Base-by-base conservation (phyloP, 257 asterid species). In the Anisodus tanguticus region DNA sequence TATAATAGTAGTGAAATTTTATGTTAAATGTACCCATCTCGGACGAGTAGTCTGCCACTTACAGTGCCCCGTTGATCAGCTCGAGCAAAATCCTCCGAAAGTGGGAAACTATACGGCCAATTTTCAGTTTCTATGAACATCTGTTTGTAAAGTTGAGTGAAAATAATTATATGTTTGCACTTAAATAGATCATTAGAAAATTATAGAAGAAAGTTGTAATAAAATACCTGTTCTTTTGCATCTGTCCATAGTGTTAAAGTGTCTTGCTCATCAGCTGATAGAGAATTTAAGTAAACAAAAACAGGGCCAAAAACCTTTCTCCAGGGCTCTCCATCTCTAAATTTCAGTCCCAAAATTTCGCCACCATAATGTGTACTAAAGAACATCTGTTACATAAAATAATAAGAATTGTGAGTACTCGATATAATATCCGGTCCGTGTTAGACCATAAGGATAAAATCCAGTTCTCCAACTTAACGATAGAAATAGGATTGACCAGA, bases 301-400 rank as follows among this genome's bases (percentile, higher is more conserved):
- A 95, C 94, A 2, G 97, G 98, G 6, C 98, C 98, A 62, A 92
- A 92, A 26, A 95, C 96, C 89, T 92, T 95, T 84, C 85, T 95
- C 98, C 98, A 95, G 8, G 92, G 88, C 71, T 94, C 97, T 6
- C 98, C 98, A 2, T 88, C 82, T 0, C 70, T 57, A 57, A 95
- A 93, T 47, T 86, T 85, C 9, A 91, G 43, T 43, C 84, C 87
- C 87, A 91, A 62, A 2, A 86, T 81, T 37, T 49, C 35, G 41
- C 99, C 98, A 6, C 95, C 92, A 71, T 95, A 95, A 78, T 95
- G 99, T 6, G 93, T 91, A 90, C 99, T 94, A 71, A 94, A 93
- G 85, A 93, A 95, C 98, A 95, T 94, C 99, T 95, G 89, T 49
- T 15, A 8, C 22, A 82, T 4, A 6, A 1, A 15, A 19, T 3